Base-by-base conservation (phyloP, 176 grass and related monocot species). In the Musa beccarii region DNA sequence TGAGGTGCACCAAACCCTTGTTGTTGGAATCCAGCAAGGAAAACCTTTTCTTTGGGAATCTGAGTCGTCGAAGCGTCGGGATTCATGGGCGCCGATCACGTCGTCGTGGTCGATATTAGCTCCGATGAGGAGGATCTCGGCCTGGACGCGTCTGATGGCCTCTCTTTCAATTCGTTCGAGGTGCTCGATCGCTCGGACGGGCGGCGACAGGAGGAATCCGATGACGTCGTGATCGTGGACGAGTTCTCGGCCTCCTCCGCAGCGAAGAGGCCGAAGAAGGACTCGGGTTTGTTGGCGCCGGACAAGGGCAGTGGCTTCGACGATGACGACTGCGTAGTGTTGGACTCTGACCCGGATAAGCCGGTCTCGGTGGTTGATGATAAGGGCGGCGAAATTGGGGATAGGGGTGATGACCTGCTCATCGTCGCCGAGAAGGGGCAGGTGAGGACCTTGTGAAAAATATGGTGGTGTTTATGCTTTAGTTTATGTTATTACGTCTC, bases 321-420 rank as follows among this genome's bases (percentile, higher is more conserved):
- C 49, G 70, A 72, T 19, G 70, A 72, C 23, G 70, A 72, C 5
- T 72, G 70, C 51, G 53, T 72, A 50, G 70, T 72, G 50, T 54
- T 72, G 70, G 70, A 72, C 19, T 72, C n/a, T 2, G 70, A 72
- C 51, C 70, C 70, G n/a, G 70, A 72, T 20, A 72, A 72, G 49
- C 51, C 70, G 19, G 51, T 72, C 19, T 54, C 43, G 49, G 70
- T 54, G n/a, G 70, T 21, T 11, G 19, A 19, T 53, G 50, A 72
- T 24, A 52, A 54, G 21, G 51, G n/a, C 10, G 4, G 49, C n/a
- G 34, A 43, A 6, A 5, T 43, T 43, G 34, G 34, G 34, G 34
- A 43, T 43, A 22, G 50, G 16, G 70, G 51, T 4, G 70, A 72
- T 72, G 70, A 72, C 50, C 70, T 72, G 19, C 50, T 72, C 50